Evolutionary conservation across 1,284 basidiomycete species (phyloP).

Genomic region (Cutaneotrichosporon sp.): DNA sequence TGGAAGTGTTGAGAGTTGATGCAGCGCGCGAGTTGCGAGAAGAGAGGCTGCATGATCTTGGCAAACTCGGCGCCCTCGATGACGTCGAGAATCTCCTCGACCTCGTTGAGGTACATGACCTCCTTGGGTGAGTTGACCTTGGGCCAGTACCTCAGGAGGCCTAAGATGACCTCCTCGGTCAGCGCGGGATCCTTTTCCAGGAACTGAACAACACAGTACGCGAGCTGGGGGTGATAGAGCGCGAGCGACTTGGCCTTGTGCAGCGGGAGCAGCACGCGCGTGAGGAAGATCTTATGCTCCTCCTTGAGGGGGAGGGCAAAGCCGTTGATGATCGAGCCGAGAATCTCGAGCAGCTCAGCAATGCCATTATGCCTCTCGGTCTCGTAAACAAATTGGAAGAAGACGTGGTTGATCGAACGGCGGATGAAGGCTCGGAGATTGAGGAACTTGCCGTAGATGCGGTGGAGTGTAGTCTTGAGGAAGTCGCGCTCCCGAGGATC

Average conservation of each 20-base stretch:
- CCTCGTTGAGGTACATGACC: conserved; percentile 99
- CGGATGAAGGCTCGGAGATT: conserved; percentile 98
- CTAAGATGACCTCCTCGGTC: conserved; percentile 93
- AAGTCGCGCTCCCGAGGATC: conserved; percentile 99
- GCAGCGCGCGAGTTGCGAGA: conserved; percentile 92
- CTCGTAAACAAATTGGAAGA: conserved; percentile 99
- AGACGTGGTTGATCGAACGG: conserved; percentile 99
- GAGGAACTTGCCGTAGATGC: conserved; percentile 99
- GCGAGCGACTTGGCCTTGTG: conserved; percentile 98
- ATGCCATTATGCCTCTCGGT: conserved; percentile 99
- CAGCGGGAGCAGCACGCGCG: conserved; percentile 89
- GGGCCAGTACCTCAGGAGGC: conserved; percentile 95
- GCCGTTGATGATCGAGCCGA: conserved; percentile 99
- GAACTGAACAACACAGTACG: conserved; percentile 99
- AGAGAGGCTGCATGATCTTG: conserved; percentile 91
- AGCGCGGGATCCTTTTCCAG: conserved; percentile 91
- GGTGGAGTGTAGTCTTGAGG: conserved; percentile 96
- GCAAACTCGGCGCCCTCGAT: conserved; percentile 96
- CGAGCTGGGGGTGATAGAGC: conserved; percentile 96
- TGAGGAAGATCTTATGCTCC: conserved; percentile 98
- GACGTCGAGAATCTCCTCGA: conserved; percentile 98
- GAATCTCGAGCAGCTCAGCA: conserved; percentile 95
- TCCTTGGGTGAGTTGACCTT: conserved; percentile 99
- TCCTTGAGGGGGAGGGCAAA: conserved; percentile 98
- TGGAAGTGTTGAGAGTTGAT: conserved; percentile 98